Evolutionary conservation across 1,284 basidiomycete species (phyloP).

Genomic region (Rhodotorula sp.): DNA sequence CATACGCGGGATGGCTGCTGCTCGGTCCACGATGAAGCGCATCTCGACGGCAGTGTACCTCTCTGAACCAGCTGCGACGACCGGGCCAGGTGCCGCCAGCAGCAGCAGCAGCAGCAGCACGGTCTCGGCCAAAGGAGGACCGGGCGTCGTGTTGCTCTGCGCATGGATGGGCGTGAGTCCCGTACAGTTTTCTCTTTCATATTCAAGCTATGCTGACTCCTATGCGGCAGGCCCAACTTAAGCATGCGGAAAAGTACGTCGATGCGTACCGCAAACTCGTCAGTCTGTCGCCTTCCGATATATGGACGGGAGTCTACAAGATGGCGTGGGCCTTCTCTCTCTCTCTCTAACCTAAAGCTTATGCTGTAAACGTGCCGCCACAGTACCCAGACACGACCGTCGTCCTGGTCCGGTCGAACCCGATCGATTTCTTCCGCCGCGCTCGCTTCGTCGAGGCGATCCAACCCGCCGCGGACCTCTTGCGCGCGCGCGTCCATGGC

Average conservation of each 20-base stretch:
- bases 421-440: constrained; percentile 24
- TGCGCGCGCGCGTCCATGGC: constrained; percentile 1
- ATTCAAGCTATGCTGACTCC: no score
- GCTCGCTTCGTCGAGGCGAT: background rate
- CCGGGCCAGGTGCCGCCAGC: background rate
- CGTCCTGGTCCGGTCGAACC: constrained; percentile 29
- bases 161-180: constrained; percentile 25
- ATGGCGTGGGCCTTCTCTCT: no score
- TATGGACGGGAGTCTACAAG: no score
- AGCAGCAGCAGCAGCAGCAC: background rate
- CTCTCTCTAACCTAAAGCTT: no score
- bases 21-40: constrained; percentile 4
- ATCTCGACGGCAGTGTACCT: constrained; percentile 22
- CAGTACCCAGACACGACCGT: constrained; percentile 31
- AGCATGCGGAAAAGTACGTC: constrained; percentile 33
- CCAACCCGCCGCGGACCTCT: constrained; percentile 21
- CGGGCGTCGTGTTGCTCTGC: constrained; percentile 6
- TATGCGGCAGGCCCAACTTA: constrained; percentile 24
- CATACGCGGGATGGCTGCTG: constrained; percentile 11
- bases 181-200: no score
- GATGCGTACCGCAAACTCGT: constrained; percentile 19
- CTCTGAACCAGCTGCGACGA: constrained; percentile 2
- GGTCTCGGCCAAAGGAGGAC: background rate
- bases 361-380: no score
- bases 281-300: no score